Evolutionary conservation across 73 alveolate species (phyloP).

Genomic region (Paramecium primaurelia): DNA sequence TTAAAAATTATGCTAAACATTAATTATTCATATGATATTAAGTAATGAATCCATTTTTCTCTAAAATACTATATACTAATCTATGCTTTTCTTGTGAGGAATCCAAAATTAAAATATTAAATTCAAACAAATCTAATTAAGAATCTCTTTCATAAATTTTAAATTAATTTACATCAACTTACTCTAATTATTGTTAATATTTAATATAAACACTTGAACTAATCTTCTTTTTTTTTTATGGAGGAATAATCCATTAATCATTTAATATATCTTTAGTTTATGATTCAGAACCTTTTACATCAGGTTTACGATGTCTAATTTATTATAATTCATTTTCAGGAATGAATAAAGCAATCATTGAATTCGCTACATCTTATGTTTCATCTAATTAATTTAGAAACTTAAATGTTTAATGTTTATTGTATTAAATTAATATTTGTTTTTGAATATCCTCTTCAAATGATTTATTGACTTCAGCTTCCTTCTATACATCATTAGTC

Average conservation of each 20-base stretch:
- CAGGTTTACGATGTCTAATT: not conserved
- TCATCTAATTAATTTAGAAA: slow-evolving; percentile 8
- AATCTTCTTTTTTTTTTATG: not conserved
- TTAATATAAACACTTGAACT: not conserved
- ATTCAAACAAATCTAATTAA: slow-evolving; percentile 46
- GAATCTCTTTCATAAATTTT: not conserved
- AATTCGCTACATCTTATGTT: slow-evolving; percentile 37
- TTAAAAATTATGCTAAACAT: slow-evolving; percentile 19
- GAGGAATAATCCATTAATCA: not conserved
- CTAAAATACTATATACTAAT: slow-evolving; percentile 35
- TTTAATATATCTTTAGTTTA: not conserved
- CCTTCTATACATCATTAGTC: slow-evolving; percentile 7
- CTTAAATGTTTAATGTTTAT: slow-evolving; percentile 11
- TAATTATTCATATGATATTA: not conserved
- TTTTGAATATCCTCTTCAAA: slow-evolving; percentile 36
- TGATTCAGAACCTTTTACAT: not conserved
- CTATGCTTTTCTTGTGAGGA: slow-evolving; percentile 15
- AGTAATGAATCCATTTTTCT: slow-evolving; percentile 9
- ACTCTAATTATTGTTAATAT: not conserved
- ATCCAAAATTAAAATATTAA: slow-evolving; percentile 23
- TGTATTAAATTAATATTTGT: not conserved
- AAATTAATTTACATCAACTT: not conserved
- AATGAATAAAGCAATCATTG: slow-evolving; percentile 41
- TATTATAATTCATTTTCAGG: slow-evolving; percentile 31
- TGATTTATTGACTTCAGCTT: slow-evolving; percentile 39